Evolutionary conservation across 2,329 filamentous ascomycete species (phyloP), one percentile per base, ranked within the genome.

Genomic region (Pseudopithomyces maydicus): DNA sequence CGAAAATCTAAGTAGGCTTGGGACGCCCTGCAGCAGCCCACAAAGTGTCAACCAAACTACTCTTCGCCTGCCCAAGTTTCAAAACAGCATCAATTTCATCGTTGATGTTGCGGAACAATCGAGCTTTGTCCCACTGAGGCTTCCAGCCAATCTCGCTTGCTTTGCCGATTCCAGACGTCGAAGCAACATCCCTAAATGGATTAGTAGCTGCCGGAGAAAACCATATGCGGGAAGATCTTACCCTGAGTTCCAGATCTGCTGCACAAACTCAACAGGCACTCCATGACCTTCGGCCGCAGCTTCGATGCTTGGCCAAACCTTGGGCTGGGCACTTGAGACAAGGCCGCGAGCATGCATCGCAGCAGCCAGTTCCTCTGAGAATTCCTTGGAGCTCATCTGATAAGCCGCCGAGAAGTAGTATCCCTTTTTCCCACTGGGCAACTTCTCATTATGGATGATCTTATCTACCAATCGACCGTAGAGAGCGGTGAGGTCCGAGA

Each of bases 31-130:
- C 50, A 43, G 50, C 23, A 2, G 50, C 39, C 20, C 33, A 45
- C 29, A 56, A 42, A 20, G 52, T 49, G 17, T 44, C 48, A 5
- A 58, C 36, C 23, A 58, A 38, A 35, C 56, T 58, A 19, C 52
- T 58, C 23, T 55, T 58, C 17, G 56, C 56, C 23, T 55, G 38
- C 2, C 56, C 52, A 10, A 55, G 35, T 19, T 58, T 46, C n/a
- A 58, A 33, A 3, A 58, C 47, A 14, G 56, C 52, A 32, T 51
- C 50, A 5, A 58, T 44, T 33, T 58, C 56, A 19, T 46, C 52
- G 19, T 55, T 41, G 12, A 58, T 41, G n/a, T 52, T 33, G 12
- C 33, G n/a, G 8, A 55, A 47, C 20, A 55, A 52, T 26, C 35
- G 32, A n/a, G 51, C 42, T 12, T 35, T 35, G 22, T 39, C 23